phyloP scores from a whole-genome alignment of 331 rosid genomes.

The Pyrus hybrid region DNA sequence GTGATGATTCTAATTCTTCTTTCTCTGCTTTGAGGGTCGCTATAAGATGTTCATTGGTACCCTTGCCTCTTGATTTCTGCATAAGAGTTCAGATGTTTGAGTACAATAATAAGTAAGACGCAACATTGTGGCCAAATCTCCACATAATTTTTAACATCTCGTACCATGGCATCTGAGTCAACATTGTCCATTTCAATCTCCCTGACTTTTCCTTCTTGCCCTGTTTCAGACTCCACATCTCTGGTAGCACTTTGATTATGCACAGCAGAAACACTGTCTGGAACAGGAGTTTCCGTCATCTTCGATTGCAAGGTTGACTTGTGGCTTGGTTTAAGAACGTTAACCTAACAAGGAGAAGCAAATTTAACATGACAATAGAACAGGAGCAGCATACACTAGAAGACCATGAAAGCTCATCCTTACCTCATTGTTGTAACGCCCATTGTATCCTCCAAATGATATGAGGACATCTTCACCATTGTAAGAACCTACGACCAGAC shows the following conservation, averaged over 20 bases:
- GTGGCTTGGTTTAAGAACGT: constrained; percentile 90
- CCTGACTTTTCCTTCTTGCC: constrained; percentile 73
- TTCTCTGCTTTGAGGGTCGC: constrained; percentile 71
- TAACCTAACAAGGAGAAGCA: constrained; percentile 44
- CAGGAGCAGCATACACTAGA: constrained; percentile 11
- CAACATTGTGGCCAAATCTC: constrained; percentile 9
- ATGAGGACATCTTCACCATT: constrained; percentile 73
- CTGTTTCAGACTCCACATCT: constrained; percentile 65
- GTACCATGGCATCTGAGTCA: constrained; percentile 44
- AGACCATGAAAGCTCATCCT: constrained; percentile 8
- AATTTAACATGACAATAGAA: constrained; percentile 13
- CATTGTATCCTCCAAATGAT: constrained; percentile 91
- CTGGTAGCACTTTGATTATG: constrained; percentile 56
- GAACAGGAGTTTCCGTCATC: constrained; percentile 45
- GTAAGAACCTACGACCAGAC: constrained; percentile 70
- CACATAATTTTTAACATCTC: constrained; percentile 14
- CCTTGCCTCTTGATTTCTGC: constrained; percentile 67
- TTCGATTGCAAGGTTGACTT: constrained; percentile 77
- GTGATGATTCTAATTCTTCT: constrained; percentile 77
- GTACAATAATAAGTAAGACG: background rate
- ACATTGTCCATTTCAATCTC: constrained; percentile 67
- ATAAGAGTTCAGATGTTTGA: background rate
- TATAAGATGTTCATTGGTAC: constrained; percentile 29
- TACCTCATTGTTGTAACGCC: constrained; percentile 86
- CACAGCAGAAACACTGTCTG: constrained; percentile 61